Conservation (phyloP, 2,329 filamentous ascomycete species). For the Curvularia sp. region DNA sequence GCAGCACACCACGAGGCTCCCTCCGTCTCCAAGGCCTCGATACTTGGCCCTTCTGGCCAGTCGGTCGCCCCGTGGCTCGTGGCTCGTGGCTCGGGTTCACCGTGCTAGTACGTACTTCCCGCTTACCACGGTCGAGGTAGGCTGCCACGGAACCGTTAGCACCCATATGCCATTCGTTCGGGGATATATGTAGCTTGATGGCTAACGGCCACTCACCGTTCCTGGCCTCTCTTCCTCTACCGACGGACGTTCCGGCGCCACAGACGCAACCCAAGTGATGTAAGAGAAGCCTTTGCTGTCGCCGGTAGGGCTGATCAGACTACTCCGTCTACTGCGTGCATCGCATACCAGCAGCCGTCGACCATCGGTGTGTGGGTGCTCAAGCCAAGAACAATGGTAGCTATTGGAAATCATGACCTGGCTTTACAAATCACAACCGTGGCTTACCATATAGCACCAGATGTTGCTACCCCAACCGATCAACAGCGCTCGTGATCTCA, state of each 20-base stretch:
- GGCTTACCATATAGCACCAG: background rate
- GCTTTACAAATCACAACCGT: background rate
- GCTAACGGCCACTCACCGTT: background rate
- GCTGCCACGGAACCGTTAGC: background rate
- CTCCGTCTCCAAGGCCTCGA: background rate
- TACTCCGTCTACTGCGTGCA: background rate
- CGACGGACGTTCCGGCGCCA: conserved; percentile 1
- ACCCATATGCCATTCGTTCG: background rate
- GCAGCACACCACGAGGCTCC: background rate
- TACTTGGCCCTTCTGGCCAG: background rate
- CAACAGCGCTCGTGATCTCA: background rate
- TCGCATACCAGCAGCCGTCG: background rate
- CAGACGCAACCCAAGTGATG: background rate
- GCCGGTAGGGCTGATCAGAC: conserved; percentile 2
- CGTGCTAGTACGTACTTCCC: background rate
- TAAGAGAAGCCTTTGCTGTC: background rate
- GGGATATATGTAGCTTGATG: background rate
- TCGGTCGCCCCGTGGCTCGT: background rate
- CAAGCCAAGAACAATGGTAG: background rate
- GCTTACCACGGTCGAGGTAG: background rate
- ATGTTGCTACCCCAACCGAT: background rate
- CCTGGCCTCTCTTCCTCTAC: background rate
- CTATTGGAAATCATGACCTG: background rate
- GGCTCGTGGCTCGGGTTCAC: conserved; percentile 1
- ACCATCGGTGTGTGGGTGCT: background rate